Conservation (phyloP, 169 alveolate species). For the Plasmodium reichenowi region DNA sequence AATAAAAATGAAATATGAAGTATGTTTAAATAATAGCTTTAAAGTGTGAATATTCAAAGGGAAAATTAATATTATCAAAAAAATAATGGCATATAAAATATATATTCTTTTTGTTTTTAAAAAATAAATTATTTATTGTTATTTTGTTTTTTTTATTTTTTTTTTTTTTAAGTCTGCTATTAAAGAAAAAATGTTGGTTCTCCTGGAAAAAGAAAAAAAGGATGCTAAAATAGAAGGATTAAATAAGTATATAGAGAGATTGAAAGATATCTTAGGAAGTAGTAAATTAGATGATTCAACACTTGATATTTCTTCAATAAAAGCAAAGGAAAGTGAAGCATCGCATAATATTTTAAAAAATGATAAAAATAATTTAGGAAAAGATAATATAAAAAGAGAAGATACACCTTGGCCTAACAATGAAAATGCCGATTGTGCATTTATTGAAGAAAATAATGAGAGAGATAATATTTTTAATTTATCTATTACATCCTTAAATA, state of each 20-base stretch:
- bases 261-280: slow-evolving; percentile 63
- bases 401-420: slow-evolving; percentile 76
- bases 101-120: neutral
- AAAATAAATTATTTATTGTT: slow-evolving; percentile 5
- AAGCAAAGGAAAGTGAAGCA: slow-evolving; percentile 19
- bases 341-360: slow-evolving; percentile 28
- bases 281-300: slow-evolving; percentile 23
- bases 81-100: slow-evolving; percentile 17
- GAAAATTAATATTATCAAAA: slow-evolving; percentile 1
- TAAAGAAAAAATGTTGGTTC: slow-evolving; percentile 66
- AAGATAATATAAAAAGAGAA: slow-evolving; percentile 43
- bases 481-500: slow-evolving; percentile 51
- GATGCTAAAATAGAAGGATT: slow-evolving; percentile 73
- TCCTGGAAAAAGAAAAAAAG: slow-evolving; percentile 65
- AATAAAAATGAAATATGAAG: slow-evolving; percentile 70
- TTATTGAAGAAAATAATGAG: slow-evolving; percentile 30
- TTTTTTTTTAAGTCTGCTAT: slow-evolving; percentile 45
- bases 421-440: slow-evolving; percentile 50
- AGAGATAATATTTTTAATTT: slow-evolving; percentile 21
- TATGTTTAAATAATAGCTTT: slow-evolving; percentile 4
- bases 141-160: slow-evolving; percentile 16
- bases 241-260: slow-evolving; percentile 59
- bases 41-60: slow-evolving; percentile 1
- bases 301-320: slow-evolving; percentile 17
- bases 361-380: slow-evolving; percentile 58